These are phyloP conservation scores for Exobasidium cylindrosporum DNA, from an alignment of 1,284 basidiomycete genomes.

Conservation along the genomic window DNA sequence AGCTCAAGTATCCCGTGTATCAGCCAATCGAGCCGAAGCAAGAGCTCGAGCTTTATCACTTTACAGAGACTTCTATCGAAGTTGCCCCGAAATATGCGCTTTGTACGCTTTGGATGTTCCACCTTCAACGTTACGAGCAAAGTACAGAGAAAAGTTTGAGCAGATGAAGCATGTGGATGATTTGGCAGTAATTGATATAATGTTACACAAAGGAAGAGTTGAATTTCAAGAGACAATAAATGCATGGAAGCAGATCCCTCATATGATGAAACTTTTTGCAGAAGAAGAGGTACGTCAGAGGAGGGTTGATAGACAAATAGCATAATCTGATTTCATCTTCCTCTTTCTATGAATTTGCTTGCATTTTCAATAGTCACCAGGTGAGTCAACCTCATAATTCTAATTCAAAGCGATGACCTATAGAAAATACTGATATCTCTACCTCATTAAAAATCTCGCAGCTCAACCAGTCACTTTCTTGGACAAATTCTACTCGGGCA, in stretches of 20 bases:
- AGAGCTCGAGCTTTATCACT: conserved; percentile 71
- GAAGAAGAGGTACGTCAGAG: conserved; percentile 57
- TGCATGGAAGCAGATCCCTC: conserved; percentile 75
- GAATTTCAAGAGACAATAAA: conserved; percentile 93
- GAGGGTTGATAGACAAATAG: too few relatives aligned
- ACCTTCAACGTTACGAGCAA: conserved; percentile 74
- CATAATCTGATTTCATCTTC: too few relatives aligned
- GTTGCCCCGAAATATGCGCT: conserved; percentile 83
- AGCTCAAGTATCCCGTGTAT: conserved; percentile 64
- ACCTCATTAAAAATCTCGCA: too few relatives aligned
- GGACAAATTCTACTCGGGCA: conserved; percentile 72
- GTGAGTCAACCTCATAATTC: background rate
- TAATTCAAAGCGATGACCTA: too few relatives aligned
- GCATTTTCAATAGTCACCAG: background rate
- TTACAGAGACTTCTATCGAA: conserved; percentile 88
- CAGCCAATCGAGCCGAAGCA: conserved; percentile 66
- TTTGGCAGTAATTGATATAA: conserved; percentile 76
- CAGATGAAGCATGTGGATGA: conserved; percentile 79
- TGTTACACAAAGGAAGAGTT: conserved; percentile 79
- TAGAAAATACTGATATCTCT: too few relatives aligned
- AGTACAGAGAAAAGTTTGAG: conserved; percentile 85
- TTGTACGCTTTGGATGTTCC: conserved; percentile 82
- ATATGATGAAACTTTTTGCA: conserved; percentile 57
- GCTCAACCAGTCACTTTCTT: conserved; percentile 65
- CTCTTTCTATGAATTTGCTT: too few relatives aligned